Base-by-base conservation (phyloP, 345 rosid species). In the Arabidopsis arenosa region DNA sequence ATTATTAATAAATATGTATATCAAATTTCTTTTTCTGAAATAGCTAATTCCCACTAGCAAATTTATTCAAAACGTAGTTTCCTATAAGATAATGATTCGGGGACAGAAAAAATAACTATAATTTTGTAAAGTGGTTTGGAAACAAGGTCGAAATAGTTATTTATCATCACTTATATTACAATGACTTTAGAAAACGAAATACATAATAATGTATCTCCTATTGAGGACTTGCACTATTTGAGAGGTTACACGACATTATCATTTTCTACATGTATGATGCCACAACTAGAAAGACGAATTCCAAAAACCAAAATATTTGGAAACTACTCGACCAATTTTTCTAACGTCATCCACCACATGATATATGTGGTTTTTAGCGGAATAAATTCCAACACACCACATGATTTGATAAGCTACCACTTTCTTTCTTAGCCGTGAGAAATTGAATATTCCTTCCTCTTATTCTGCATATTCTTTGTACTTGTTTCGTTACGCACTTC, bases 401-500 rank as follows among this genome's bases (percentile, higher is more conserved):
- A 56, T 33, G 53, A 47, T 65, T 65, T 56, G 57, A 14, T 21
- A 44, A 64, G 77, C 10, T 33, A 32, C 48, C 58, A 28, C 4
- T 40, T 48, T 45, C 4, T 11, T 7, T 58, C 2, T 0, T 15
- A 58, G 73, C 68, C 73, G 37, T 48, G 23, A 59, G 47, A 49
- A 59, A 51, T 8, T 75, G 74, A 68, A 68, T 59, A 51, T 68
- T 32, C 79, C 14, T 49, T 51, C 18, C 26, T 49, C 45, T 51
- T 8, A 35, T 60, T 51, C 37, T 49, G 74, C 55, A 68, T 63
- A 75, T 75, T 68, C 79, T 33, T 47, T 66, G 21, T 65, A 55
- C 41, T 52, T 28, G 7, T 39, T 4, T 11, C 6, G 4, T 1
- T 51, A 55, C 66, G 9, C 56, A 56, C 51, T 23, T 55, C 9